Conservation (phyloP, 169 alveolate species). For the Cryptosporidium muris region DNA sequence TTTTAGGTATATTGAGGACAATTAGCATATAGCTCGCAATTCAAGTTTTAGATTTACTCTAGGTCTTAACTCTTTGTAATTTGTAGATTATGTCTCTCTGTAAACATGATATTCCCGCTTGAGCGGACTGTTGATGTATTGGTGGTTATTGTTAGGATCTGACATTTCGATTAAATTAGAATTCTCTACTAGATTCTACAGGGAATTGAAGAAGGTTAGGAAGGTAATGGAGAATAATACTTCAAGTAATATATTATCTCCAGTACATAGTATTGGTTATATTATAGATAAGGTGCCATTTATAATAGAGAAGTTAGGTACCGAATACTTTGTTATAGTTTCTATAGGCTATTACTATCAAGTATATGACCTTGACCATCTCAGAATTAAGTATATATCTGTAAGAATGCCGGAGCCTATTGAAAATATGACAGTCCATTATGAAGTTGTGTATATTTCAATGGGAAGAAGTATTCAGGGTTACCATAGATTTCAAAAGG, state of each 20-base stretch:
- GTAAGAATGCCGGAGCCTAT: slow-evolving; percentile 5
- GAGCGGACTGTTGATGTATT: background rate
- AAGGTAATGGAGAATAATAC: slow-evolving; percentile 4
- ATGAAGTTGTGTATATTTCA: slow-evolving; percentile 51
- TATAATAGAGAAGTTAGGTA: slow-evolving; percentile 56
- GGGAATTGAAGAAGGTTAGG: background rate
- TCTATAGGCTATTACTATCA: slow-evolving; percentile 54
- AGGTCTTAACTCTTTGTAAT: no score
- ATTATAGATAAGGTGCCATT: slow-evolving; percentile 49
- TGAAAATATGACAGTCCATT: slow-evolving; percentile 11
- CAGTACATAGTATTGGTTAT: slow-evolving; percentile 53
- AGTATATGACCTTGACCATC: slow-evolving; percentile 59
- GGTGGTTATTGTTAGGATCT: slow-evolving; percentile 9
- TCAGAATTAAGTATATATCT: slow-evolving; percentile 55
- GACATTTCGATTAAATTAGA: slow-evolving; percentile 4
- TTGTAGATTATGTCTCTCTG: background rate
- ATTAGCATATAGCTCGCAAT: no score
- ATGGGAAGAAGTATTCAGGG: slow-evolving; percentile 47
- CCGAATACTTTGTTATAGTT: slow-evolving; percentile 46
- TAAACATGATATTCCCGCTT: background rate
- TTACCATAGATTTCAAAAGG: slow-evolving; percentile 36
- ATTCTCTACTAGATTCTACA: no score
- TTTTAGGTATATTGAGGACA: no score
- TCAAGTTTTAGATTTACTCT: no score
- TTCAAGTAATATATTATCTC: slow-evolving; percentile 62